Evolutionary conservation across 176 grass and related monocot species (phyloP).

Genomic region (Triticum timopheevii): DNA sequence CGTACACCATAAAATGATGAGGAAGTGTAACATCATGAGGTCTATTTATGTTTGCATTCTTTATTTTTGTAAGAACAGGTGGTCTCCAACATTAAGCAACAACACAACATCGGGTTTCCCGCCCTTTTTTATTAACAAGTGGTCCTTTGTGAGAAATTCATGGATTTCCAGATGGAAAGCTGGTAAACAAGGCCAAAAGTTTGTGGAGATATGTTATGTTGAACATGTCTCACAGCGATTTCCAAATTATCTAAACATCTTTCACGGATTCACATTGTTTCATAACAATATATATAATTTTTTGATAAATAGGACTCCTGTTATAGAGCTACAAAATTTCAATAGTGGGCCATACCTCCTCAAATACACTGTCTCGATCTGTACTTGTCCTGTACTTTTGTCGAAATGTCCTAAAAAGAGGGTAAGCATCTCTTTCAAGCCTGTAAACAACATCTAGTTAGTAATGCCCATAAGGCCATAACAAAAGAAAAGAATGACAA

Average conservation of each 20-base stretch:
- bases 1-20: too few relatives aligned
- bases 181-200: neutral
- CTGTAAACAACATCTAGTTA: slow-evolving; percentile 47
- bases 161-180: neutral
- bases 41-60: neutral
- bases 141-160: neutral
- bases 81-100: slow-evolving; percentile 16
- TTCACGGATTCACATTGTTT: slow-evolving; percentile 5
- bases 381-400: slow-evolving; percentile 90
- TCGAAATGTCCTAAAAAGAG: slow-evolving; percentile 81
- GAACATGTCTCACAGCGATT: neutral
- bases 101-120: neutral
- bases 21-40: slow-evolving; percentile 8
- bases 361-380: slow-evolving; percentile 80
- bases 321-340: slow-evolving; percentile 10
- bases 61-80: neutral
- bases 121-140: neutral
- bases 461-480: slow-evolving; percentile 17
- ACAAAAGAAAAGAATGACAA: slow-evolving; percentile 33
- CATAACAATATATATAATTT: neutral
- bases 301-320: neutral
- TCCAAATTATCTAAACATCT: slow-evolving; percentile 13
- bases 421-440: slow-evolving; percentile 97
- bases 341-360: slow-evolving; percentile 55
- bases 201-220: neutral